These are phyloP conservation scores for Coniochaeta prunicola DNA, from an alignment of 2,329 filamentous ascomycete species.

Conservation along the genomic window DNA sequence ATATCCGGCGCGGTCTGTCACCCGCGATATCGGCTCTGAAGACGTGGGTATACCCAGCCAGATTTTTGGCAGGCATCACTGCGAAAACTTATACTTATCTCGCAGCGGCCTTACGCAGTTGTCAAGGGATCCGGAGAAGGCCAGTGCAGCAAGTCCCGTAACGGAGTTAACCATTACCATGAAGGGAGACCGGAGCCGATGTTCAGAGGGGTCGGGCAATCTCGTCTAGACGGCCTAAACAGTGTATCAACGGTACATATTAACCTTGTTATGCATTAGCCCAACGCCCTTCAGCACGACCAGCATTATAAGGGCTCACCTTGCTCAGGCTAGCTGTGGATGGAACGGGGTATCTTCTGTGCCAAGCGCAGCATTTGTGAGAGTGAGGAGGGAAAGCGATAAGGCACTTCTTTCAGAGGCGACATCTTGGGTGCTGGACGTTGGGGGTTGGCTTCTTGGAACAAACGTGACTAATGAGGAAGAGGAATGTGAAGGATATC, in stretches of 20 bases:
- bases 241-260: not conserved
- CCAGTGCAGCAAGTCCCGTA: not conserved
- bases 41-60: slow-evolving; percentile 20
- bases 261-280: not conserved
- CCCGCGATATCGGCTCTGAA: slow-evolving; percentile 25
- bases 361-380: not conserved
- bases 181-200: not conserved
- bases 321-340: not conserved
- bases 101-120: not conserved
- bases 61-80: not conserved
- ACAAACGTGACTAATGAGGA: not conserved
- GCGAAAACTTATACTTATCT: not conserved
- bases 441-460: not conserved
- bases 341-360: not conserved
- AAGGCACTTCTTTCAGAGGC: not conserved
- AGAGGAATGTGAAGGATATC: not conserved
- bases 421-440: not conserved
- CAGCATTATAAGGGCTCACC: not conserved
- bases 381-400: not conserved
- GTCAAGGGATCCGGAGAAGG: not conserved
- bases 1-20: slow-evolving; percentile 21
- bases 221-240: not conserved
- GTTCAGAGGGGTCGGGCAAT: not conserved
- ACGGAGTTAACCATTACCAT: not conserved
- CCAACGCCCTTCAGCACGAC: not conserved